These are phyloP conservation scores for Gentiana macrophylla DNA, from an alignment of 257 asterid species.

Conservation along the genomic window DNA sequence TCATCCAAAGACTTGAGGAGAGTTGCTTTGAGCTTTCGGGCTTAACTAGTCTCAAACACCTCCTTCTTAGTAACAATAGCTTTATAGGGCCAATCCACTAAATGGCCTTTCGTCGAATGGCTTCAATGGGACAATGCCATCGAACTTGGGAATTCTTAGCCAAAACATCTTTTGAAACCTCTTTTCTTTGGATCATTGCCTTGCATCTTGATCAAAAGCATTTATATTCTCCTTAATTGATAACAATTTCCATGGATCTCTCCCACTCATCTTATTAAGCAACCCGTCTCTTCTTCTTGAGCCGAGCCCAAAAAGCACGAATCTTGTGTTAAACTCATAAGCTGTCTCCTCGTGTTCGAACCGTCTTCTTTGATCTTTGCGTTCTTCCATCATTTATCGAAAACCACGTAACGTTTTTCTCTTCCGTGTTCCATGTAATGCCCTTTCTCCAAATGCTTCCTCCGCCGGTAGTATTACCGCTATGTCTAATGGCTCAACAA, in stretches of 20 bases:
- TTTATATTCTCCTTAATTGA: conserved; percentile 31
- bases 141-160: conserved; percentile 71
- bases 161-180: conserved; percentile 67
- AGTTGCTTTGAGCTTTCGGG: no score
- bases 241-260: conserved; percentile 28
- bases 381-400: conserved; percentile 81
- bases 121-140: no score
- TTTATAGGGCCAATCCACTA: no score
- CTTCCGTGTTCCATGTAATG: conserved; percentile 71
- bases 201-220: conserved; percentile 53
- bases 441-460: conserved; percentile 57
- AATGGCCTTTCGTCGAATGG: no score
- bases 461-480: conserved; percentile 62
- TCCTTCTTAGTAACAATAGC: no score
- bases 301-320: conserved; percentile 87
- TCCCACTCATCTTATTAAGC: conserved; percentile 23
- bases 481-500: conserved; percentile 83
- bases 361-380: conserved; percentile 35
- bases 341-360: conserved; percentile 43
- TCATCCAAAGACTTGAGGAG: no score
- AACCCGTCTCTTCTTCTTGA: conserved; percentile 64
- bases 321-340: conserved; percentile 70
- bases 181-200: conserved; percentile 53
- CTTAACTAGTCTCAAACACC: no score
- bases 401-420: conserved; percentile 56